Conservation (phyloP, 2,329 filamentous ascomycete species). For the Grosmannia serpens region DNA sequence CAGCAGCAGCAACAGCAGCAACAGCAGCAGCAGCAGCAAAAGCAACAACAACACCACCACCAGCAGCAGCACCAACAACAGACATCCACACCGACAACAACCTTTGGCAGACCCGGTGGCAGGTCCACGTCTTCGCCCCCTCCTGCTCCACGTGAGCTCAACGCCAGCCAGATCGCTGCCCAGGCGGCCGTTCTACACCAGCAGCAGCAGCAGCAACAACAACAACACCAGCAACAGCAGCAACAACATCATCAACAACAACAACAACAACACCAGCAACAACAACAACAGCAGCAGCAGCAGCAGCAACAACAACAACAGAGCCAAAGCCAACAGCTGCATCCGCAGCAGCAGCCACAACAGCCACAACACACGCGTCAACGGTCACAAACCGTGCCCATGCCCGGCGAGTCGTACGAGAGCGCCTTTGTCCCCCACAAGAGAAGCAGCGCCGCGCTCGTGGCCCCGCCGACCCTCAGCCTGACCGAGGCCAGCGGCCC, state of each 20-base stretch:
- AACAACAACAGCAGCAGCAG: slow-evolving; percentile 23
- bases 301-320: slow-evolving; percentile 38
- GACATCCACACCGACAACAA: slow-evolving; percentile 2
- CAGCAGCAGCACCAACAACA: no score
- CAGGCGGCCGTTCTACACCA: slow-evolving; percentile 65
- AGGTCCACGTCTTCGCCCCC: background rate
- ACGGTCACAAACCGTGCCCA: slow-evolving; percentile 62
- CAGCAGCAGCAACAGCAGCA: slow-evolving; percentile 14
- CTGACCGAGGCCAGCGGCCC: slow-evolving; percentile 54
- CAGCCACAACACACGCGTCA: slow-evolving; percentile 39
- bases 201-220: slow-evolving; percentile 29
- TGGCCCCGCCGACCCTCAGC: slow-evolving; percentile 51
- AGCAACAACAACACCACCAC: background rate
- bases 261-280: slow-evolving; percentile 19
- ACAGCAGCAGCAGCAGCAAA: slow-evolving; percentile 1
- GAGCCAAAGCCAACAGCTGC: slow-evolving; percentile 28
- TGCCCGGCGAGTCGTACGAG: slow-evolving; percentile 35
- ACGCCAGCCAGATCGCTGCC: slow-evolving; percentile 68
- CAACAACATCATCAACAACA: slow-evolving; percentile 47
- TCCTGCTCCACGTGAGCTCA: slow-evolving; percentile 24
- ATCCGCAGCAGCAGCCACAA: slow-evolving; percentile 40
- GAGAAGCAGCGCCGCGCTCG: slow-evolving; percentile 34
- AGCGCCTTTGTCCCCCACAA: slow-evolving; percentile 19
- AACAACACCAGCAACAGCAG: slow-evolving; percentile 37
- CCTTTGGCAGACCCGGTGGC: background rate